A percentile compares a stretch with the other conserved stretches of the same genome.
phyloP scores from a whole-genome alignment of 495 filamentous ascomycete species.

The Tuber microsphaerosporum region DNA sequence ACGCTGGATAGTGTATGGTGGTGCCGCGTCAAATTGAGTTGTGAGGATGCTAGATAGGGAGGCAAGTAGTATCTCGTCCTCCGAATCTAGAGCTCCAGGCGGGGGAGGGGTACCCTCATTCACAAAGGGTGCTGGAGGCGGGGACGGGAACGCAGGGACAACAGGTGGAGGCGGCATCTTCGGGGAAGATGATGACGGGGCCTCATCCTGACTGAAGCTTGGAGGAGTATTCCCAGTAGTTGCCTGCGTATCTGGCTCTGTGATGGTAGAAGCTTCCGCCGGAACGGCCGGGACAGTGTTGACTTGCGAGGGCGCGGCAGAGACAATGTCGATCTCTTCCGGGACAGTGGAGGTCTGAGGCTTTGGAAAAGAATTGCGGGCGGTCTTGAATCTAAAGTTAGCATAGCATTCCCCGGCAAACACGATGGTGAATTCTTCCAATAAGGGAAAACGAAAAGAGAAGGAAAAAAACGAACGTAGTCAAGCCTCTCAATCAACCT shows the following conservation, averaged over 20 bases:
- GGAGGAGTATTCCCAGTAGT: background rate
- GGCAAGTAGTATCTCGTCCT: slow-evolving; percentile 55
- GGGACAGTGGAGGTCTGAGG: background rate
- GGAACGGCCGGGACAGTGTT: slow-evolving; percentile 18
- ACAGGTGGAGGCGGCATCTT: slow-evolving; percentile 41
- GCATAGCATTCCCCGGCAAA: background rate
- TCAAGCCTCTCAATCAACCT: slow-evolving; percentile 34
- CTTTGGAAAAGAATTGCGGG: slow-evolving; percentile 30
- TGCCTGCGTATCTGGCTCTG: slow-evolving; percentile 44
- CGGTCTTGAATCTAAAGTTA: slow-evolving; percentile 26
- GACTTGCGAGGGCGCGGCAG: slow-evolving; percentile 23
- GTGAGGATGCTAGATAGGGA: slow-evolving; percentile 63
- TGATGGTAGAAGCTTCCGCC: slow-evolving; percentile 19
- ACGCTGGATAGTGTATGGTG: slow-evolving; percentile 88
- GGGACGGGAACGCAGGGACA: slow-evolving; percentile 47
- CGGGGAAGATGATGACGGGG: slow-evolving; percentile 28
- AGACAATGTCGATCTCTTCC: slow-evolving; percentile 1
- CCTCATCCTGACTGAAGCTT: slow-evolving; percentile 3
- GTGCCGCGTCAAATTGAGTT: slow-evolving; percentile 61
- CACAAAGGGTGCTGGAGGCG: slow-evolving; percentile 36
- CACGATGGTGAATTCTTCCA: background rate
- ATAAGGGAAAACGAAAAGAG: background rate
- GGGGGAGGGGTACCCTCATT: slow-evolving; percentile 1
- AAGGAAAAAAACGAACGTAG: slow-evolving; percentile 15
- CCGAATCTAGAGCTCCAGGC: slow-evolving; percentile 53